These are phyloP conservation scores for Fraxinus angustifolia DNA, from an alignment of 305 asterid genomes.

Conservation along the genomic window DNA sequence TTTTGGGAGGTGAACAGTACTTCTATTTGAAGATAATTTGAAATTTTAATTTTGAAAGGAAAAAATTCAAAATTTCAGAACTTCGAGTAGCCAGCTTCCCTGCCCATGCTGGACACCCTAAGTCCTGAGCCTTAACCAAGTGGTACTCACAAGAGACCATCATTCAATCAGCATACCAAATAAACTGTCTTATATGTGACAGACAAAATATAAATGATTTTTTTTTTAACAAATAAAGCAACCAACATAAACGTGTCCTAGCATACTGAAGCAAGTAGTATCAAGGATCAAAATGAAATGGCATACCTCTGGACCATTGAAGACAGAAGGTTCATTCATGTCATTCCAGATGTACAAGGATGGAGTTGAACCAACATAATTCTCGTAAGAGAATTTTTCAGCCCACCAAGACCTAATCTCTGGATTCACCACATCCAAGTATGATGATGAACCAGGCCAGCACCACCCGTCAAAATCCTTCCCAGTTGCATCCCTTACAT, in stretches of 20 bases:
- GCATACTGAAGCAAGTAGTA: background rate
- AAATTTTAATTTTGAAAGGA: background rate
- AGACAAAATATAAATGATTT: background rate
- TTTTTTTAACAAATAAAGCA: background rate
- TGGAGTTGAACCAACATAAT: constrained; percentile 81
- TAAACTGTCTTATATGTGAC: background rate
- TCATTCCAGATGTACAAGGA: constrained; percentile 91
- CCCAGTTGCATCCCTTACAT: constrained; percentile 79
- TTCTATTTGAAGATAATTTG: background rate
- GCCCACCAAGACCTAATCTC: constrained; percentile 97
- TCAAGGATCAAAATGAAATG: constrained; percentile 6
- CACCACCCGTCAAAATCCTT: constrained; percentile 98
- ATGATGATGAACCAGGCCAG: constrained; percentile 97
- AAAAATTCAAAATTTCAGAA: background rate
- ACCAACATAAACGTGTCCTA: background rate
- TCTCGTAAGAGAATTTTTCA: constrained; percentile 63
- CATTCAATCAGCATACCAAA: background rate
- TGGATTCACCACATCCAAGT: constrained; percentile 77
- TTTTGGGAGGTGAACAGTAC: background rate
- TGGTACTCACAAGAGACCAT: background rate
- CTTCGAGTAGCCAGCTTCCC: background rate
- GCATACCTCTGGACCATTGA: constrained; percentile 95
- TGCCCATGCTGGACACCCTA: too few relatives aligned
- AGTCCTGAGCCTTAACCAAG: background rate
- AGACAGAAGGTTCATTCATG: constrained; percentile 98